These are phyloP conservation scores for Citrullus amarus DNA, from an alignment of 306 rosid species.

Conservation along the genomic window DNA sequence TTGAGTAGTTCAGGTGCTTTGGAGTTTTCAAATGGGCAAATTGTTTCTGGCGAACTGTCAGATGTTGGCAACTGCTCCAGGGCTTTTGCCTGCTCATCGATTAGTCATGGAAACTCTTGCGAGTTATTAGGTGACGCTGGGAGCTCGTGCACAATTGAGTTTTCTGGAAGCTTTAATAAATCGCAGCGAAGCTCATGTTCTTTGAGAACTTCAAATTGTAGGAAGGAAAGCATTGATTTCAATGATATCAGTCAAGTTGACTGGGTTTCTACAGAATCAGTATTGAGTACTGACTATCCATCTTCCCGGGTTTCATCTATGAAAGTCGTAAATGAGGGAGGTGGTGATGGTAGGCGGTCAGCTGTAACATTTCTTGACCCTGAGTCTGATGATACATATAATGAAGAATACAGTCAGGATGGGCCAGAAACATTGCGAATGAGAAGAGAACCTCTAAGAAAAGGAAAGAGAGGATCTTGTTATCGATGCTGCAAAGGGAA, in stretches of 20 bases:
- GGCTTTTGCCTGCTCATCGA: slow-evolving; percentile 27
- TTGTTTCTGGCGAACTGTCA: slow-evolving; percentile 53
- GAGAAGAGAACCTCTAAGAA: slow-evolving; percentile 40
- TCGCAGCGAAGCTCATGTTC: slow-evolving; percentile 32
- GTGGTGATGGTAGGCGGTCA: slow-evolving; percentile 33
- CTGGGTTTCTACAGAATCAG: slow-evolving; percentile 69
- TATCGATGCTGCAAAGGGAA: slow-evolving; percentile 80
- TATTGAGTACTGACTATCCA: slow-evolving; percentile 64
- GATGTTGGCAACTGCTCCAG: slow-evolving; percentile 45
- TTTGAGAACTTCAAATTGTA: slow-evolving; percentile 31
- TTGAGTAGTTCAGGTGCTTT: slow-evolving; percentile 77
- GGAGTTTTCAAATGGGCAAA: slow-evolving; percentile 54
- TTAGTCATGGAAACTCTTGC: slow-evolving; percentile 38
- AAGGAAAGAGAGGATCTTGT: slow-evolving; percentile 73
- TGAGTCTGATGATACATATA: slow-evolving; percentile 44
- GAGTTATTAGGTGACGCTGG: slow-evolving; percentile 35
- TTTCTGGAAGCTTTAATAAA: slow-evolving; percentile 40
- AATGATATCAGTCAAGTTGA: slow-evolving; percentile 53
- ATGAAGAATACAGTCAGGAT: slow-evolving; percentile 34
- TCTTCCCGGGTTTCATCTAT: slow-evolving; percentile 78
- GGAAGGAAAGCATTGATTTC: slow-evolving; percentile 57
- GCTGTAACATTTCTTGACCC: slow-evolving; percentile 51
- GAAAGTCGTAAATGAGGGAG: slow-evolving; percentile 40
- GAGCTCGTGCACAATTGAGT: slow-evolving; percentile 41
- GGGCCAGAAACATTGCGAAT: slow-evolving; percentile 34